Percentiles rank a stretch among this genome's conserved stretches.
Evolutionary conservation across 768 basidiomycete genomes (phyloP).

Genomic region (Boletus barrowsii): DNA sequence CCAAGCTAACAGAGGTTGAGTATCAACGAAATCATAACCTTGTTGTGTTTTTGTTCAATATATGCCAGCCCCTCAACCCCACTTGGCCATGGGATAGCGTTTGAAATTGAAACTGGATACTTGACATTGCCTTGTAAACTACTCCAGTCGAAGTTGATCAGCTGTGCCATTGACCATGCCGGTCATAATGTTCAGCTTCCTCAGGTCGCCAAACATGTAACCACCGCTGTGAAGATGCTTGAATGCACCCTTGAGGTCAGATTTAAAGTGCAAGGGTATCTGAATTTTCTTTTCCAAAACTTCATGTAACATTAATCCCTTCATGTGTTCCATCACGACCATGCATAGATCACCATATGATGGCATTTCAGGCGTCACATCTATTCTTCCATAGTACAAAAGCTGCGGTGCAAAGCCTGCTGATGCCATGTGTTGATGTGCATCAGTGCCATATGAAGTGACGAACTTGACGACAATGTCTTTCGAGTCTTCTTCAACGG

Average conservation of each 20-base stretch:
- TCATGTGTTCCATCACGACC: slow-evolving; percentile 40
- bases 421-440: slow-evolving; percentile 32
- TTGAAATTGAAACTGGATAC: background rate
- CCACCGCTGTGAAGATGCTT: slow-evolving; percentile 26
- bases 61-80: background rate
- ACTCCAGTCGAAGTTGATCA: slow-evolving; percentile 10
- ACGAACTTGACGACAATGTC: slow-evolving; percentile 39
- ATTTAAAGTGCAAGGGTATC: slow-evolving; percentile 9
- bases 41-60: slow-evolving; percentile 4
- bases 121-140: background rate
- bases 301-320: slow-evolving; percentile 6
- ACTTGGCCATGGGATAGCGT: background rate
- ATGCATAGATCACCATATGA: slow-evolving; percentile 25
- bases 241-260: slow-evolving; percentile 21
- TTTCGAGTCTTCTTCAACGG: background rate
- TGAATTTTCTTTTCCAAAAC: background rate
- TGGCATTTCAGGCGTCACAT: background rate
- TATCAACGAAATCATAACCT: slow-evolving; percentile 12
- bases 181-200: slow-evolving; percentile 33
- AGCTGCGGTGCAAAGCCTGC: slow-evolving; percentile 29
- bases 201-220: slow-evolving; percentile 39
- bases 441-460: slow-evolving; percentile 30
- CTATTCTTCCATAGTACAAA: slow-evolving; percentile 28
- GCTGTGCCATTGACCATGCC: background rate
- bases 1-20: too few relatives aligned